A percentile compares a stretch with the other conserved stretches of the same genome.
Evolutionary conservation across 306 rosid genomes (phyloP).

Genomic region (Medicago truncatula): DNA sequence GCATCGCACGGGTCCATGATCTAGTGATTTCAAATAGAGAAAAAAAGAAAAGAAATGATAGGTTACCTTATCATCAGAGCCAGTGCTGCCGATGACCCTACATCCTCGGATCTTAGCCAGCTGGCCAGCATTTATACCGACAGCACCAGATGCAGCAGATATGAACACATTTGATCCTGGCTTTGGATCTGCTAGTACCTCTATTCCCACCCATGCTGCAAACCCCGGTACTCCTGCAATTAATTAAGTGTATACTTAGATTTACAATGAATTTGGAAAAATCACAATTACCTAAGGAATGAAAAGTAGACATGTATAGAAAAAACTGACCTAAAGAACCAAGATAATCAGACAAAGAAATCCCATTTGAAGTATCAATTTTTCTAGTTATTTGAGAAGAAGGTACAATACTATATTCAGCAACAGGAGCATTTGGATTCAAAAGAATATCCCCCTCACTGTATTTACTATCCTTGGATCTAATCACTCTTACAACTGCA

Average conservation of each 20-base stretch:
- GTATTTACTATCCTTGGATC: constrained; percentile 50
- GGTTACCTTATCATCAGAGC: constrained; percentile 63
- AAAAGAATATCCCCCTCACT: constrained; percentile 54
- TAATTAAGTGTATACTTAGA: neutral
- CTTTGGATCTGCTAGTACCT: constrained; percentile 56
- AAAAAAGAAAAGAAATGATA: neutral
- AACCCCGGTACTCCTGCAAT: constrained; percentile 63
- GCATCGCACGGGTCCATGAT: neutral
- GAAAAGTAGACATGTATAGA: too few relatives aligned
- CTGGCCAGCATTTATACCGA: constrained; percentile 73
- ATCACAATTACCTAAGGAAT: too few relatives aligned
- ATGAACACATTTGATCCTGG: constrained; percentile 63
- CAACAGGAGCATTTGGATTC: constrained; percentile 38
- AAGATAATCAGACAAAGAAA: constrained; percentile 59
- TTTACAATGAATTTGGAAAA: too few relatives aligned
- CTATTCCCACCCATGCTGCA: constrained; percentile 76
- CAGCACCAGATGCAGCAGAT: constrained; percentile 70
- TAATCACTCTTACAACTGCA: constrained; percentile 51
- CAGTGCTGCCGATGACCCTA: constrained; percentile 68
- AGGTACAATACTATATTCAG: constrained; percentile 51
- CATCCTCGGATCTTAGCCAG: constrained; percentile 73
- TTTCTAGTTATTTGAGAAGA: constrained; percentile 42
- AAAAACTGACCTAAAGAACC: constrained; percentile 49
- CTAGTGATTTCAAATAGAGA: neutral
- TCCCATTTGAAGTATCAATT: constrained; percentile 46